These are phyloP conservation scores for Sarcodon aspratus DNA, from an alignment of 768 basidiomycete species.

Conservation along the genomic window DNA sequence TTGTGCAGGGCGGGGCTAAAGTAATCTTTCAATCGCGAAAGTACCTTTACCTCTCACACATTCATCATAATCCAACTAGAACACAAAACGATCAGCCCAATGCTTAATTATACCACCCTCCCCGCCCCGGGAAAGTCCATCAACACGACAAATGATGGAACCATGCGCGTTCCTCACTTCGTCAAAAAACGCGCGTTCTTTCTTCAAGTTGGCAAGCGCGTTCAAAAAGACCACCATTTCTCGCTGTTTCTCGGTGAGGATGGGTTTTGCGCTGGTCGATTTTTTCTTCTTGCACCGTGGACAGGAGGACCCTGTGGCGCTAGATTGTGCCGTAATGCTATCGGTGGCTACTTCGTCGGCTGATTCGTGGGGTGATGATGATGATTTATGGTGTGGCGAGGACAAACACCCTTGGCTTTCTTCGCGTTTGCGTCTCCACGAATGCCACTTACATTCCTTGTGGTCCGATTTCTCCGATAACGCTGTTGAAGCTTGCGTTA, in stretches of 20 bases:
- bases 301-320: neutral
- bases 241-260: conserved; percentile 45
- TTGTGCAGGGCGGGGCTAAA: too few relatives aligned
- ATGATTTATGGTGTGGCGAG: too few relatives aligned
- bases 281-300: conserved; percentile 15
- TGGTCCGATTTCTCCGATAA: too few relatives aligned
- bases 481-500: too few relatives aligned
- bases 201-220: conserved; percentile 53
- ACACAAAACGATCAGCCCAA: conserved; percentile 54
- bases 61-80: conserved; percentile 16
- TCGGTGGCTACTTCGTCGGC: neutral
- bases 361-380: too few relatives aligned
- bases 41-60: too few relatives aligned
- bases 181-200: conserved; percentile 56
- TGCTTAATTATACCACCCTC: conserved; percentile 55
- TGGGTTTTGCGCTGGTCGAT: conserved; percentile 15
- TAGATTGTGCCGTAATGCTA: neutral
- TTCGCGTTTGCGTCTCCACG: too few relatives aligned
- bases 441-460: too few relatives aligned
- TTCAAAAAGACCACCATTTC: conserved; percentile 52
- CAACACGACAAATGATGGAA: conserved; percentile 58
- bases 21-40: too few relatives aligned
- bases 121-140: conserved; percentile 44
- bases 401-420: too few relatives aligned
- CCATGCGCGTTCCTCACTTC: conserved; percentile 57